Evolutionary conservation across 2,329 filamentous ascomycete species (phyloP).

Genomic region (Fusarium algeriense): DNA sequence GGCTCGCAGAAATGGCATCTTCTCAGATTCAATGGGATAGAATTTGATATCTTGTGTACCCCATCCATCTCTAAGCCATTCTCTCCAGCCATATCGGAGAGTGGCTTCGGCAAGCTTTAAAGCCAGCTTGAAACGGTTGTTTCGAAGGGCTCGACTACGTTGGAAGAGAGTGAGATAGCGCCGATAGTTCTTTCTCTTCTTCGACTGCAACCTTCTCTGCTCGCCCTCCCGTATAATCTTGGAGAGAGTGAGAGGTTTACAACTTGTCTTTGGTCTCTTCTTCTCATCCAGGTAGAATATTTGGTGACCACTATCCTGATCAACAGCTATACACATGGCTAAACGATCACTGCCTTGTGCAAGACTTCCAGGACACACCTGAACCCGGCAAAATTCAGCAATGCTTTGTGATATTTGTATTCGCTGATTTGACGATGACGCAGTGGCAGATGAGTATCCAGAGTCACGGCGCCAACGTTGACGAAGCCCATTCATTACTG

Average conservation of each 20-base stretch:
- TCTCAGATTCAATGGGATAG: constrained; percentile 12
- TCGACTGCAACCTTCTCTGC: neutral
- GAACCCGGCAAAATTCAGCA: neutral
- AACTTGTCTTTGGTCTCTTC: neutral
- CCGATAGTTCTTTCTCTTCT: neutral
- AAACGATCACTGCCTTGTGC: constrained; percentile 3
- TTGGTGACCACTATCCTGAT: neutral
- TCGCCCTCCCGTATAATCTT: constrained; percentile 5
- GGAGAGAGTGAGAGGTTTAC: neutral
- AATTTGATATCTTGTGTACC: constrained; percentile 2
- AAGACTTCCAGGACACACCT: constrained; percentile 20
- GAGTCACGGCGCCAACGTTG: constrained; percentile 7
- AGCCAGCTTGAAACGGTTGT: constrained; percentile 1
- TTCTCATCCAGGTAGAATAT: constrained; percentile 14
- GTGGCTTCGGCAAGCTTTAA: constrained; percentile 16
- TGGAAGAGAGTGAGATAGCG: neutral
- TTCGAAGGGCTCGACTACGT: neutral
- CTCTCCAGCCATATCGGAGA: constrained; percentile 16
- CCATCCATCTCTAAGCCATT: constrained; percentile 21
- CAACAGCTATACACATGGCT: constrained; percentile 21
- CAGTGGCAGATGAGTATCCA: constrained; percentile 10
- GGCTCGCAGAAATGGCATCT: constrained; percentile 4
- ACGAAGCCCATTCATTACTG: constrained; percentile 5
- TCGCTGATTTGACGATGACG: neutral
- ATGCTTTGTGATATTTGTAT: neutral